A percentile compares a stretch with the other conserved stretches of the same genome.
These are phyloP conservation scores for Singerocomus inundabilis DNA, from an alignment of 1,284 basidiomycete genomes.

Conservation along the genomic window DNA sequence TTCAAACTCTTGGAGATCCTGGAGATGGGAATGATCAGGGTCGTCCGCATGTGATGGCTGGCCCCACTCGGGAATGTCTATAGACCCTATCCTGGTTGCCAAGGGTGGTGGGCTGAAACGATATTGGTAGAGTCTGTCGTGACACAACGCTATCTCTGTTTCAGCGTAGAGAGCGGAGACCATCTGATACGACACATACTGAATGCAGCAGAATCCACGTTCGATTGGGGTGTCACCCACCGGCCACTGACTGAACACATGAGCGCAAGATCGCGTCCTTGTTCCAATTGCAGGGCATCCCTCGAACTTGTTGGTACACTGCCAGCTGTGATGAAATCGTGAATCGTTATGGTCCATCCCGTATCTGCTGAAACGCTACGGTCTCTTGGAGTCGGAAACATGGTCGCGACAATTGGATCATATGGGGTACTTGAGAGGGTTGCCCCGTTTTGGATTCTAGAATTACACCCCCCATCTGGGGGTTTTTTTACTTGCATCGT, in stretches of 20 bases:
- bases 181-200: slow-evolving; percentile 18
- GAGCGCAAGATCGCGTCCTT: slow-evolving; percentile 20
- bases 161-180: slow-evolving; percentile 6
- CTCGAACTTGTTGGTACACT: neutral
- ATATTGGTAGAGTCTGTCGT: slow-evolving; percentile 26
- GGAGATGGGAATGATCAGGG: slow-evolving; percentile 35
- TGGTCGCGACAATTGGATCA: neutral
- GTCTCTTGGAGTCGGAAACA: slow-evolving; percentile 2
- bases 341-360: slow-evolving; percentile 18
- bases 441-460: neutral
- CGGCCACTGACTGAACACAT: slow-evolving; percentile 9
- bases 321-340: slow-evolving; percentile 21
- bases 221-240: slow-evolving; percentile 22
- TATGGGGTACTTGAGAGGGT: neutral
- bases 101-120: slow-evolving; percentile 18
- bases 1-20: slow-evolving; percentile 45
- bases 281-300: slow-evolving; percentile 11
- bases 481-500: neutral
- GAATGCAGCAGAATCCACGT: slow-evolving; percentile 17
- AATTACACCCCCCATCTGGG: slow-evolving; percentile 3
- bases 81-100: neutral
- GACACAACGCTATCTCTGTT: slow-evolving; percentile 15
- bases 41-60: slow-evolving; percentile 25
- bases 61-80: slow-evolving; percentile 40
- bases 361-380: neutral